Evolutionary conservation across 2,329 filamentous ascomycete genomes (phyloP).

Genomic region (Lasiodiplodia gonubiensis): DNA sequence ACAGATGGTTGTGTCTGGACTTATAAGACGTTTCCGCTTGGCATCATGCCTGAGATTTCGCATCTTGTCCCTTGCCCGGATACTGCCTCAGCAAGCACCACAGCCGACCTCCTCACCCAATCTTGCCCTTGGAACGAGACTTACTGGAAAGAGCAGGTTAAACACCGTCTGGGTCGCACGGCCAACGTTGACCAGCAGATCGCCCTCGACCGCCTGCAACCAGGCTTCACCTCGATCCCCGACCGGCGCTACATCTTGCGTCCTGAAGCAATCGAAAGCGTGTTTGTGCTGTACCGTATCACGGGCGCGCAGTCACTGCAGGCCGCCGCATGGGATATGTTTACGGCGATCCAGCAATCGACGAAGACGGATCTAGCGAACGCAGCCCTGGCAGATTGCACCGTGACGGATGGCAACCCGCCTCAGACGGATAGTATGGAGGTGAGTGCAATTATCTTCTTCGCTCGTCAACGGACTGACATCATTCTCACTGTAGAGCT

Average conservation of each 20-base stretch:
- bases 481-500: constrained; percentile 41
- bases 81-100: background rate
- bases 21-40: constrained; percentile 61
- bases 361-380: constrained; percentile 54
- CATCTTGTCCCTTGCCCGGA: constrained; percentile 56
- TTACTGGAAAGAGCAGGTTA: constrained; percentile 53
- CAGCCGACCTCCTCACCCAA: background rate
- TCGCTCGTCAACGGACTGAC: background rate
- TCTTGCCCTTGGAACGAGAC: constrained; percentile 61
- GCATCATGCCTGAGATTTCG: constrained; percentile 68
- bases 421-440: constrained; percentile 53
- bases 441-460: constrained; percentile 31
- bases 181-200: constrained; percentile 44
- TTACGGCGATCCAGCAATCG: constrained; percentile 50
- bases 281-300: constrained; percentile 66
- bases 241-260: constrained; percentile 56
- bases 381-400: constrained; percentile 53
- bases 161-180: constrained; percentile 34
- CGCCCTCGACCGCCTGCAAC: constrained; percentile 47
- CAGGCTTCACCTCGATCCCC: constrained; percentile 51
- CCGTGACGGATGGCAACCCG: constrained; percentile 42
- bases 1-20: constrained; percentile 69
- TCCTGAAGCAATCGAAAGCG: constrained; percentile 66
- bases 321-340: constrained; percentile 58
- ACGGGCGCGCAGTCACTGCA: constrained; percentile 59